Conservation (phyloP, 179 eudicot genomes). For the Sideroxylon spinosum region DNA sequence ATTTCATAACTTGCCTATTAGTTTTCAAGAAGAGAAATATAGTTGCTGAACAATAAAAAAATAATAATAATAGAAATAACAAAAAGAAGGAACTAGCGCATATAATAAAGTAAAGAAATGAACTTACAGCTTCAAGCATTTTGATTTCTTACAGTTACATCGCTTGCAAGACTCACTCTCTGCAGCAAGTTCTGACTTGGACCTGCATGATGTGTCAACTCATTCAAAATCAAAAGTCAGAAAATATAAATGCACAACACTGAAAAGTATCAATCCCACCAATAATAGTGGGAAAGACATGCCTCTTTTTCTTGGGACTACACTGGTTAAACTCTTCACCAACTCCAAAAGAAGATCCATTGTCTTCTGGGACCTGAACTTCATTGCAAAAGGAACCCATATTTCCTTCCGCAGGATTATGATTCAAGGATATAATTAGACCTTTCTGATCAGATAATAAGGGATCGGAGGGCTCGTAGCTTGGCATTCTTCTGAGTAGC, state of each 20-base stretch:
- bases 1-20: neutral
- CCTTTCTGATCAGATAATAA: slow-evolving; percentile 28
- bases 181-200: slow-evolving; percentile 50
- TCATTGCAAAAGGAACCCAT: slow-evolving; percentile 34
- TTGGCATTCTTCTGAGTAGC: slow-evolving; percentile 34
- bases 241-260: neutral
- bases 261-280: neutral
- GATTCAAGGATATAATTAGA: slow-evolving; percentile 25
- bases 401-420: slow-evolving; percentile 31
- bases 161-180: slow-evolving; percentile 67
- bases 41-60: neutral
- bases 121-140: slow-evolving; percentile 86
- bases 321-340: slow-evolving; percentile 49
- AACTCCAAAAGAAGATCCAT: slow-evolving; percentile 33
- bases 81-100: neutral
- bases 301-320: slow-evolving; percentile 92
- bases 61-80: neutral
- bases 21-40: neutral
- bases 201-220: slow-evolving; percentile 32
- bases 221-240: neutral
- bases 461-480: slow-evolving; percentile 29
- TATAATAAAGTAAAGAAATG: slow-evolving; percentile 6
- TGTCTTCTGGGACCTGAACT: slow-evolving; percentile 39
- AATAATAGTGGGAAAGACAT: slow-evolving; percentile 20
- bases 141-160: slow-evolving; percentile 81